Conservation (phyloP, 2,329 filamentous ascomycete species). For the Exutisphaerella laricina region DNA sequence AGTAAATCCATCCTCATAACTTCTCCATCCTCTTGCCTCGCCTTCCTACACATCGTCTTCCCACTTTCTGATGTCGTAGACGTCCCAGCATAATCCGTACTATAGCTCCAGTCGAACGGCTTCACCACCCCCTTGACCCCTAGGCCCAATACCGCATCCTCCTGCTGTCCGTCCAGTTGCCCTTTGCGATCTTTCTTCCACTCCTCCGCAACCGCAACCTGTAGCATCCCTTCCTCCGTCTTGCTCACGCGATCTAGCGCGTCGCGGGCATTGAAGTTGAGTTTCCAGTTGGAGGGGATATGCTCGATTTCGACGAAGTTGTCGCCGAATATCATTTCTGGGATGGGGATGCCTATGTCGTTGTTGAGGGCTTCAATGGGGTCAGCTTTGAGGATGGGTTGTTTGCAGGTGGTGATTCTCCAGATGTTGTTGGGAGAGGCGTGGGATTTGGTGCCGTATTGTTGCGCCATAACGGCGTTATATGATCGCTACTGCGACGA, state of each 20-base stretch:
- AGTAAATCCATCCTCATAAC: conserved; percentile 79
- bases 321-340: conserved; percentile 99
- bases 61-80: no score
- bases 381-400: conserved; percentile 86
- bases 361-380: conserved; percentile 82
- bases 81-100: conserved; percentile 77
- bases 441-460: conserved; percentile 14
- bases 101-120: conserved; percentile 98
- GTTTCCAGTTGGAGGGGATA: conserved; percentile 64
- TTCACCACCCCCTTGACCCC: conserved; percentile 84
- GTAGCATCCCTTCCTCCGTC: conserved; percentile 82
- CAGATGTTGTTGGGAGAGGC: conserved; percentile 29
- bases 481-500: background rate
- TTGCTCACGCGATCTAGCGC: conserved; percentile 91
- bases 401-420: conserved; percentile 71
- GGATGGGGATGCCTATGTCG: conserved; percentile 76
- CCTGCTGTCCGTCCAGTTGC: conserved; percentile 54
- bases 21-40: conserved; percentile 20
- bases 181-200: conserved; percentile 64
- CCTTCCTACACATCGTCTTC: conserved; percentile 9
- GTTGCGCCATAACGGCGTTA: conserved; percentile 13
- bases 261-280: conserved; percentile 78
- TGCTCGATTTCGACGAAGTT: conserved; percentile 77
- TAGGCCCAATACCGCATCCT: conserved; percentile 42
- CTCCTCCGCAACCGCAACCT: conserved; percentile 85